Percentiles rank a stretch among this genome's conserved stretches.
Conservation (phyloP, 805 yeast species). For the Kodamaea neixiangensis region DNA sequence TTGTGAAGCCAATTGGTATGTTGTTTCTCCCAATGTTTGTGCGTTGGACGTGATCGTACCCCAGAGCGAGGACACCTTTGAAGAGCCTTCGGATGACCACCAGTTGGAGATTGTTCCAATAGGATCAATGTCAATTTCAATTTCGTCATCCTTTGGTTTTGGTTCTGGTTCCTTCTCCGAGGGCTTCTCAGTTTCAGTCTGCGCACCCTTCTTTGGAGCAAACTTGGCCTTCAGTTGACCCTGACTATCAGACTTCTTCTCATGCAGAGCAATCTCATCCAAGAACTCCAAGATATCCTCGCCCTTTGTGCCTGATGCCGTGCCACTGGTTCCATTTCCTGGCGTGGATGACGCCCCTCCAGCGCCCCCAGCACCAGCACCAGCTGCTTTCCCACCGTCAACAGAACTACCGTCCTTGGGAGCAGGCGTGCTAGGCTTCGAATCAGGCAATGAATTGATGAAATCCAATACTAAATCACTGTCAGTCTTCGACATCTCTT, state of each 20-base stretch:
- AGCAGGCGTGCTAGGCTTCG: constrained; percentile 33
- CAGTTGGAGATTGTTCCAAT: constrained; percentile 52
- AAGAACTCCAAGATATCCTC: constrained; percentile 57
- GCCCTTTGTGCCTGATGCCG: constrained; percentile 34
- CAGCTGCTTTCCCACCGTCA: constrained; percentile 11
- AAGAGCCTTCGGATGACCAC: constrained; percentile 74
- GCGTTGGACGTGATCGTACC: constrained; percentile 61
- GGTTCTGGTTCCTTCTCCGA: not conserved
- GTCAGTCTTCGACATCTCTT: constrained; percentile 36
- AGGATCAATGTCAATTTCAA: constrained; percentile 12
- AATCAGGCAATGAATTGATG: constrained; percentile 75
- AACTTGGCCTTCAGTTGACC: constrained; percentile 28
- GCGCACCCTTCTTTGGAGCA: constrained; percentile 32
- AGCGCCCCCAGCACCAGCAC: constrained; percentile 13
- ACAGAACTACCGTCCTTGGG: constrained; percentile 22
- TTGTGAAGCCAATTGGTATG: constrained; percentile 50
- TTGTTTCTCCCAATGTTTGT: constrained; percentile 48
- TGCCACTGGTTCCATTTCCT: constrained; percentile 11
- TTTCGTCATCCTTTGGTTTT: not conserved
- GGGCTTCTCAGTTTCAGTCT: not conserved
- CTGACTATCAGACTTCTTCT: constrained; percentile 33
- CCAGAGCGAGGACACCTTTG: constrained; percentile 67
- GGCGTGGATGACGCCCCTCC: constrained; percentile 25
- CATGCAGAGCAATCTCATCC: constrained; percentile 72
- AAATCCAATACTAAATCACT: constrained; percentile 80